Evolutionary conservation across 2,329 filamentous ascomycete species (phyloP), one percentile per base, ranked within the genome.

Genomic region (Penicillium paneum): DNA sequence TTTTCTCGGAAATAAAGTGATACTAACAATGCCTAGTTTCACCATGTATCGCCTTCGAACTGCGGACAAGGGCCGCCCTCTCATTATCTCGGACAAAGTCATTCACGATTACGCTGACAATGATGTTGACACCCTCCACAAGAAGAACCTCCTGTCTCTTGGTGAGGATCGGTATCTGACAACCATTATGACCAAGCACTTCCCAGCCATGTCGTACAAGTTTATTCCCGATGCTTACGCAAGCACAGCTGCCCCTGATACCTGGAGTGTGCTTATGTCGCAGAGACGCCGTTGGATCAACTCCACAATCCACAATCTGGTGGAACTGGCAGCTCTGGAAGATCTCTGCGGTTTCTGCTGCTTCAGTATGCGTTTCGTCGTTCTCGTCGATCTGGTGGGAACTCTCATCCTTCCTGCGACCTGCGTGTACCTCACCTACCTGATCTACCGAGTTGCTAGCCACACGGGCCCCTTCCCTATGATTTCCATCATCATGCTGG

Each of bases 271-370:
- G 65, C 78, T 99, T 64, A 81, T 99, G 31, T 99, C 94, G n/a
- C 94, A 99, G 73, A 87, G 94, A 81, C 91, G 94, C 79, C 89
- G 94, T 72, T 99, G 94, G 94, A 99, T 99, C 74, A 99, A 99
- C 78, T 97, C 94, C 1, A 99, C 94, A 10, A 88, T 99, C 58
- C 94, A 99, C 81, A 99, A 99, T 72, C 75, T 99, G 69, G 89
- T 88, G 26, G 94, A 99, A 73, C 79, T 99, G 68, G 87, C 96
- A 71, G 88, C 88, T 66, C 82, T 99, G 43, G 88, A 92, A 72
- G 91, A 99, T 68, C 87, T 99, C 74, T 99, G 94, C 70, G 94
- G 94, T 63, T 99, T 99, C 85, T 99, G 94, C 78, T 96, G 90
- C 77, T 97, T 97, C 80, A 91, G 89, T 59, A 97, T 97, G 93